Conservation (phyloP, 1,284 basidiomycete genomes). For the Leccinum pachyderme region DNA sequence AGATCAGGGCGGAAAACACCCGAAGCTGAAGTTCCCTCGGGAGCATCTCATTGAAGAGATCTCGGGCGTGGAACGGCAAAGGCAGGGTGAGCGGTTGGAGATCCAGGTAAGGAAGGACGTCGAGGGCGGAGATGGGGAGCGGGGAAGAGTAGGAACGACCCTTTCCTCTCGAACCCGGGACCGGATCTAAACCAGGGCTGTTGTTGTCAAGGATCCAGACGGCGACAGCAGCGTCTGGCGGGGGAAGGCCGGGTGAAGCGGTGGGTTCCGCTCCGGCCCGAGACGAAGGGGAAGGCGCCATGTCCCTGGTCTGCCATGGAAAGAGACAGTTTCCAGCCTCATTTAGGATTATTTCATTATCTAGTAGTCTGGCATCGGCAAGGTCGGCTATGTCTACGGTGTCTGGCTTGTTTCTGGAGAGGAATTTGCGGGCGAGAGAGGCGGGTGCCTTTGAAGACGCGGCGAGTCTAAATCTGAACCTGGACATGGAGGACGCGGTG, state of each 20-base stretch:
- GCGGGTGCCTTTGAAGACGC: slow-evolving; percentile 41
- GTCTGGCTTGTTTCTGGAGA: slow-evolving; percentile 45
- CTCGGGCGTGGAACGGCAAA: slow-evolving; percentile 42
- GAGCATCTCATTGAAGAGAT: slow-evolving; percentile 65
- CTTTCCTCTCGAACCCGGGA: slow-evolving; percentile 42
- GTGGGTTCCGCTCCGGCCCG: slow-evolving; percentile 30
- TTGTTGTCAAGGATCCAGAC: slow-evolving; percentile 16
- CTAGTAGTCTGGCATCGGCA: slow-evolving; percentile 6
- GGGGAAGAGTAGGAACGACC: slow-evolving; percentile 65
- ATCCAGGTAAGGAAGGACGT: slow-evolving; percentile 46
- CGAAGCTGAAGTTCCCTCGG: slow-evolving; percentile 73
- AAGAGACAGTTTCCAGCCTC: slow-evolving; percentile 39
- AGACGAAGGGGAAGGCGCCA: slow-evolving; percentile 28
- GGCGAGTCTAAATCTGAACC: slow-evolving; percentile 47
- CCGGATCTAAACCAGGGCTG: slow-evolving; percentile 13
- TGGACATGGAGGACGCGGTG: slow-evolving; percentile 45
- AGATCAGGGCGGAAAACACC: slow-evolving; percentile 56
- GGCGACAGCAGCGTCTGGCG: slow-evolving; percentile 10
- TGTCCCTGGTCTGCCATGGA: slow-evolving; percentile 43
- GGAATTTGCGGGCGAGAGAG: slow-evolving; percentile 54
- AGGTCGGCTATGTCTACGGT: slow-evolving; percentile 4
- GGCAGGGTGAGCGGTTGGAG: slow-evolving; percentile 50
- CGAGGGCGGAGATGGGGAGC: slow-evolving; percentile 54
- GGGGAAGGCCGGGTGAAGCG: slow-evolving; percentile 5
- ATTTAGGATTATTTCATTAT: slow-evolving; percentile 17